Base-by-base conservation (phyloP, 352 stramenopile genomes). In the Phytophthora macrochlamydospora region DNA sequence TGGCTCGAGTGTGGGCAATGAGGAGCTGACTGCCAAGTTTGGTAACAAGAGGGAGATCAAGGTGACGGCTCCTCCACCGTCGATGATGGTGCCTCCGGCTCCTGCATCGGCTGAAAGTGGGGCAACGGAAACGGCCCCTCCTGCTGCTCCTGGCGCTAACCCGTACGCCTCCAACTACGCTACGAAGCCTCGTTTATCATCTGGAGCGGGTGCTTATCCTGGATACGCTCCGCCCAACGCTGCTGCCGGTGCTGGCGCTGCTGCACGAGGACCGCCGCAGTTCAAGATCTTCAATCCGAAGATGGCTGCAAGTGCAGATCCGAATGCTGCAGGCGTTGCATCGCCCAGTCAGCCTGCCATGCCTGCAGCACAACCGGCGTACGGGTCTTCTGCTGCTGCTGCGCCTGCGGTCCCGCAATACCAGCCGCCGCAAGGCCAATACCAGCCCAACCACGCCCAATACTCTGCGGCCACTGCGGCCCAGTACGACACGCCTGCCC, bases 251-350 rank as follows among this genome's bases (percentile, higher is more conserved):
- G 59, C 75, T 12, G 79, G 82, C 59, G 56, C 62, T 45, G 61
- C 67, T 2, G 56, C 79, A 8, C 73, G 73, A 8, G 73, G 70
- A 0, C 73, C 85, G 3, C 85, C 87, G 48, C 87, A 95, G 62
- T 95, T 95, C 65, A 95, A 94, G 76, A 95, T 95, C 64, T 95
- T 95, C 48, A 95, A 93, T 61, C 87, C 87, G 11, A 90, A 89
- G 66, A 57, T 90, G 18, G 77, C 79, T n/a, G 52, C 64, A 7
- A 76, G 62, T 42, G 74, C 75, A 40, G 69, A 75, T 13, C 43
- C 60, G 33, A 66, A 51, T 28, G 35, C 44, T 66, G 52, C 62
- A 54, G 38, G 58, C 51, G 59, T 65, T 7, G 30, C 60, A 50
- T 51, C 55, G 56, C n/a, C 63, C 46, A 40, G 6, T 40, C 35